Base-by-base conservation (phyloP, 345 rosid species). In the Dimocarpus longan region DNA sequence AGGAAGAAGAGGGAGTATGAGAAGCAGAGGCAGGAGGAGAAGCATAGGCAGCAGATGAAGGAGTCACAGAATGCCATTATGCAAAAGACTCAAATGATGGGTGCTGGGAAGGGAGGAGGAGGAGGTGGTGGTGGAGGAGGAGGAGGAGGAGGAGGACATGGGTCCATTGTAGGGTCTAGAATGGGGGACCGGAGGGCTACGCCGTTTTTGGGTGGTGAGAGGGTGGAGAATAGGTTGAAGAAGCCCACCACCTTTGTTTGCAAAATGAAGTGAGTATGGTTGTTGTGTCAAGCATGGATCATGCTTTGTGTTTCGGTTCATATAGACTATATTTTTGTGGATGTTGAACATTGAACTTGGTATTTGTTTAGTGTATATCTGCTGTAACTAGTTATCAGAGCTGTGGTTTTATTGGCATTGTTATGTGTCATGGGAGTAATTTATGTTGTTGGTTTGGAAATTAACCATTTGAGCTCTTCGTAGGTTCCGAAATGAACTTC, bases 211-310 rank as follows among this genome's bases (percentile, higher is more conserved):
- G 86, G 89, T 22, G 86, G 88, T 56, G 98, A 96, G 85, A 91
- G 97, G 84, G 83, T 81, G 76, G 98, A 94, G 85, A 96, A 96
- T 83, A 91, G 98, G 88, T 84, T 96, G 81, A 96, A 96, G 88
- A 96, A 96, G 82, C 99, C 99, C 22, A 96, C 98, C n/a, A 96
- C 99, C 6, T 96, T 96, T 81, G 82, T 94, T 88, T 96, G 99
- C 94, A 96, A 93, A 89, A 82, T 96, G 88, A 94, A 96, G 99
- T 96, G 87, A 89, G 97, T 91, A 79, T 66, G 73, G 66, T 76
- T 75, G 65, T 78, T 75, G 24, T 42, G 10, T 73, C 13, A 32
- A 67, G 66, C 68, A 39, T 57, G 21, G 10, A 28, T 42, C 62
- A 5, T 44, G 39, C 54, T 11, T 8, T 69, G 9, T 44, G 13